Evolutionary conservation across 345 rosid species (phyloP).

Genomic region (Punica granatum): DNA sequence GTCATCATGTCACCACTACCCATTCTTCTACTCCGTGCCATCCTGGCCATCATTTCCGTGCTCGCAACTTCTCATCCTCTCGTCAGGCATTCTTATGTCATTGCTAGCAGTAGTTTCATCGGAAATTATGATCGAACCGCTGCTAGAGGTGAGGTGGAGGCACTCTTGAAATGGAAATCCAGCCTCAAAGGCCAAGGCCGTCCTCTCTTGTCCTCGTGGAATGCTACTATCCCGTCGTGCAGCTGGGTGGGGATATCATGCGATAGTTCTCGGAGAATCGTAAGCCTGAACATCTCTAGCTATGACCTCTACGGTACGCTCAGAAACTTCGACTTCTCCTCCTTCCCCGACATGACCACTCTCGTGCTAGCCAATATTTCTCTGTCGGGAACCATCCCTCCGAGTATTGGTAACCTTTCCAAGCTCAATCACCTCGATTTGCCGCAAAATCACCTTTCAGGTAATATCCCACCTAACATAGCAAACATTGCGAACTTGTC

Average conservation of each 20-base stretch:
- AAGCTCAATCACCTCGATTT: constrained; percentile 14
- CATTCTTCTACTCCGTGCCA: too few species aligned
- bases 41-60: too few species aligned
- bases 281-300: constrained; percentile 3
- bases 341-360: constrained; percentile 6
- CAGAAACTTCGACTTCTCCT: constrained; percentile 9
- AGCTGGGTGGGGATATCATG: constrained; percentile 15
- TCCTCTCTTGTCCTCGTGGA: constrained; percentile 10
- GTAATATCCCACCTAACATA: constrained; percentile 3
- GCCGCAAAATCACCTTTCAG: neutral
- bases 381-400: constrained; percentile 17
- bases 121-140: too few species aligned
- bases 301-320: constrained; percentile 8
- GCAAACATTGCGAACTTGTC: constrained; percentile 6
- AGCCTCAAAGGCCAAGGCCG: constrained; percentile 8
- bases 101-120: too few species aligned
- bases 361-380: constrained; percentile 6
- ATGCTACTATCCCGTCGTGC: constrained; percentile 4
- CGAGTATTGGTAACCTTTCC: constrained; percentile 14
- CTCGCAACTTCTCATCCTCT: neutral
- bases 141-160: neutral
- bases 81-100: neutral
- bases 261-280: neutral
- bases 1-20: too few species aligned
- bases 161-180: constrained; percentile 21